A percentile compares a stretch with the other conserved stretches of the same genome.
phyloP scores from a whole-genome alignment of 495 filamentous ascomycete genomes.

The Chaetomium cochliodes region DNA sequence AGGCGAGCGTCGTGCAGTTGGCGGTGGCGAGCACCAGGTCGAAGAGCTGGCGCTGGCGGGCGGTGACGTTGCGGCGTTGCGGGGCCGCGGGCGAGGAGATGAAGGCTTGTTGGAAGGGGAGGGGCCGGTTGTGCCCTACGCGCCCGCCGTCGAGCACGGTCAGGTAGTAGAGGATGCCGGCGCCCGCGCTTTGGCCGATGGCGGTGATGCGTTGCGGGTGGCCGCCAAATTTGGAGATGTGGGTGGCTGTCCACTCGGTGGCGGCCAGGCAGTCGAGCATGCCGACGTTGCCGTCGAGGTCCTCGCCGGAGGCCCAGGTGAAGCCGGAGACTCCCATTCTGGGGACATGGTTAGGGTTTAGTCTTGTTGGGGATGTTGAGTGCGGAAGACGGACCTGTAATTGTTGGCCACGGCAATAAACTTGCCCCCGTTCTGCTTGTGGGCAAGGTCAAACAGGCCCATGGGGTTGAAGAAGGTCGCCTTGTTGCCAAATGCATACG shows the following conservation, averaged over 20 bases:
- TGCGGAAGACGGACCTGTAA: constrained; percentile 2
- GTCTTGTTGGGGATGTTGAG: too few species aligned
- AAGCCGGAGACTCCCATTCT: constrained; percentile 7
- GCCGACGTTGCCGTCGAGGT: constrained; percentile 14
- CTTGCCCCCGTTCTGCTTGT: not conserved
- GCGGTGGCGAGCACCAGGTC: not conserved
- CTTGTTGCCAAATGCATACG: constrained; percentile 20
- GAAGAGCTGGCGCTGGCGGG: constrained; percentile 10
- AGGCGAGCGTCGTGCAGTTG: constrained; percentile 1
- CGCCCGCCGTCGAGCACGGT: constrained; percentile 12
- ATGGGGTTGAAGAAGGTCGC: constrained; percentile 9
- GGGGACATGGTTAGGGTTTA: not conserved
- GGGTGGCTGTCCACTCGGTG: constrained; percentile 9
- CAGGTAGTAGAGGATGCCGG: constrained; percentile 10
- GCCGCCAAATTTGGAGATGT: constrained; percentile 14
- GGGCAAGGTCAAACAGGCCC: constrained; percentile 14
- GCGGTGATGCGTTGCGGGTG: constrained; percentile 10
- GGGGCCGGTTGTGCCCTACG: constrained; percentile 2
- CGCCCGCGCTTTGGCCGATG: constrained; percentile 17
- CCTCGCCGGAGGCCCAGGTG: constrained; percentile 1
- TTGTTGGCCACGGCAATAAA: constrained; percentile 20
- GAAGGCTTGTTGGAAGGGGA: constrained; percentile 17
- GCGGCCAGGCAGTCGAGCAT: constrained; percentile 21
- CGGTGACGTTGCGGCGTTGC: not conserved
- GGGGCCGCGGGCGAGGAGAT: not conserved